Evolutionary conservation across 1,139 yeast genomes (phyloP).

Genomic region (Pichia sp.): DNA sequence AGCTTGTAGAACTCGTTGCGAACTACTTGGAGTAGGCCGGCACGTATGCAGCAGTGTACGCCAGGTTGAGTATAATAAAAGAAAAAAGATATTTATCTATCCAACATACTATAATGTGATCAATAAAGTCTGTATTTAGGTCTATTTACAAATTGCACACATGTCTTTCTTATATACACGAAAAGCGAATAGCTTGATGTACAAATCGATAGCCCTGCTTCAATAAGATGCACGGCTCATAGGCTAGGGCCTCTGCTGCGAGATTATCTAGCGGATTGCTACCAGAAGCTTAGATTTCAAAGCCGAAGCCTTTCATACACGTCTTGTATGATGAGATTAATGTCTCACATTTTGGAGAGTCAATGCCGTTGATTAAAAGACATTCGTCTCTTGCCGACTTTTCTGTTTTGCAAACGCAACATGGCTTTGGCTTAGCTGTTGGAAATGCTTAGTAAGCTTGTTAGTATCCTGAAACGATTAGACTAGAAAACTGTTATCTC

Average conservation of each 20-base stretch:
- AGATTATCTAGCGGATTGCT: no score
- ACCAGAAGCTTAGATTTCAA: constrained; percentile 38
- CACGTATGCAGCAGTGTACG: not conserved
- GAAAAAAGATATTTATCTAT: not conserved
- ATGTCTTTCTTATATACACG: not conserved
- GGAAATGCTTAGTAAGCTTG: constrained; percentile 9
- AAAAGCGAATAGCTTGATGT: not conserved
- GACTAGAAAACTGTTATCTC: no score
- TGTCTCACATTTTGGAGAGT: constrained; percentile 74
- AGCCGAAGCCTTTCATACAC: constrained; percentile 93
- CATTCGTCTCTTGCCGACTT: constrained; percentile 86
- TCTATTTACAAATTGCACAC: constrained; percentile 1
- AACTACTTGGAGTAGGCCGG: constrained; percentile 35
- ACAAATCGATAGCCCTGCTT: no score
- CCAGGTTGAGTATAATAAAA: not conserved
- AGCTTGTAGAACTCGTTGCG: constrained; percentile 44
- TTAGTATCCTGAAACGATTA: not conserved
- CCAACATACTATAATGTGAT: not conserved
- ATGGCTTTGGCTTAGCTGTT: constrained; percentile 74
- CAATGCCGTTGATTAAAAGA: constrained; percentile 75
- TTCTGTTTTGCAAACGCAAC: constrained; percentile 91
- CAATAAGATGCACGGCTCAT: not conserved
- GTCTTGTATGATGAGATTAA: constrained; percentile 66
- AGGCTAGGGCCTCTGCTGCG: no score
- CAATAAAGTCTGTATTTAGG: not conserved